These are phyloP conservation scores for Clarireedia hainanense DNA, from an alignment of 2,329 filamentous ascomycete genomes.

Conservation along the genomic window DNA sequence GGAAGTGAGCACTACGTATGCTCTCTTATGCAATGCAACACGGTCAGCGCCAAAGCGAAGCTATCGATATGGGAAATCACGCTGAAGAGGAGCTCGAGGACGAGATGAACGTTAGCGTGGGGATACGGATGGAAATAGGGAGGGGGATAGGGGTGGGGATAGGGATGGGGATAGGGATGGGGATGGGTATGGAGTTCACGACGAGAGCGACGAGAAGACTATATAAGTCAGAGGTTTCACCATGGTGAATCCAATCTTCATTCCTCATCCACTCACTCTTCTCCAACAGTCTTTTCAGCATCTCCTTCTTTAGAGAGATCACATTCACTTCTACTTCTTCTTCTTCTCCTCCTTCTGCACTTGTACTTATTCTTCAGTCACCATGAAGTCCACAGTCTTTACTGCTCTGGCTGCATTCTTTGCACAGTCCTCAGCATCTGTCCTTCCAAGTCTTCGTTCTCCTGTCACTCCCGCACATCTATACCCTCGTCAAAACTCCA, in stretches of 20 bases:
- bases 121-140: too few species aligned
- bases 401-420: slow-evolving; percentile 16
- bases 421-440: slow-evolving; percentile 16
- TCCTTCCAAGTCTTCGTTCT: slow-evolving; percentile 15
- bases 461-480: slow-evolving; percentile 8
- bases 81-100: not conserved
- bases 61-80: not conserved
- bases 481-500: slow-evolving; percentile 8
- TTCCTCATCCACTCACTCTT: not conserved
- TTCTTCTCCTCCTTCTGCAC: not conserved
- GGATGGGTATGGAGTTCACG: not conserved
- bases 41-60: not conserved
- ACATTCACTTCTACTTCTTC: not conserved
- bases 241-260: not conserved
- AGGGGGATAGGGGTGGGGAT: not conserved
- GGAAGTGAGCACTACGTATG: not conserved
- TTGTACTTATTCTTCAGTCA: slow-evolving; percentile 1
- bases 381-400: slow-evolving; percentile 24
- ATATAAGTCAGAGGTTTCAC: not conserved
- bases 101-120: not conserved
- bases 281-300: not conserved
- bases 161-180: not conserved
- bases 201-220: not conserved
- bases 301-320: not conserved
- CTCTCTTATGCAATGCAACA: not conserved